phyloP scores from a whole-genome alignment of 495 filamentous ascomycete genomes.

The Penicillium manginii region DNA sequence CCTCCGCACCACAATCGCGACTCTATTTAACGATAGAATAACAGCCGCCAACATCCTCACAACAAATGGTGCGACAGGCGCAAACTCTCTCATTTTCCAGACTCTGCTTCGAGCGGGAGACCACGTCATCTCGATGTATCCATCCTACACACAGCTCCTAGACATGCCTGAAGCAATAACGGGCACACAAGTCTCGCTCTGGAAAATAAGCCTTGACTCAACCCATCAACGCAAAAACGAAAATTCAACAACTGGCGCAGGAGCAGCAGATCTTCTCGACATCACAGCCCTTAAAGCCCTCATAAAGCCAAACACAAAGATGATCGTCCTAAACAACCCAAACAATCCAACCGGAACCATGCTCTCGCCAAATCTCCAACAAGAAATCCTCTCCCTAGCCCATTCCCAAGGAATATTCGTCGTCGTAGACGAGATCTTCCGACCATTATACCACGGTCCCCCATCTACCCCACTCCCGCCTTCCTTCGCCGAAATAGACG shows the following conservation, averaged over 20 bases:
- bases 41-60: constrained; percentile 14
- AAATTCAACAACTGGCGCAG: background rate
- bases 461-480: background rate
- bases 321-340: constrained; percentile 24
- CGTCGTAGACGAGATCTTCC: constrained; percentile 22
- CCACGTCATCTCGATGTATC: constrained; percentile 23
- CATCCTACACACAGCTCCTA: constrained; percentile 16
- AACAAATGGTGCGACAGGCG: constrained; percentile 18
- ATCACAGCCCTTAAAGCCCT: constrained; percentile 5
- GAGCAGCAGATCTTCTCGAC: background rate
- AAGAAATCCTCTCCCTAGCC: constrained; percentile 14
- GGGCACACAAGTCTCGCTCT: constrained; percentile 13
- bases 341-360: constrained; percentile 19
- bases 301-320: constrained; percentile 18
- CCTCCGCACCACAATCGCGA: constrained; percentile 17
- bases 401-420: constrained; percentile 2
- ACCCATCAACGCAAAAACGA: background rate
- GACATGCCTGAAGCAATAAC: constrained; percentile 10
- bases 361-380: constrained; percentile 1
- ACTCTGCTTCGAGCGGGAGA: constrained; percentile 11
- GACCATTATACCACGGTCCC: constrained; percentile 14
- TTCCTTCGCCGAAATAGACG: constrained; percentile 13
- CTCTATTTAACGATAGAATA: constrained; percentile 2
- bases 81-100: constrained; percentile 19
- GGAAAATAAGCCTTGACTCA: constrained; percentile 9